Conservation (phyloP, 371 early-diverging fungal genomes). For the Zopfochytrium polystomum region DNA sequence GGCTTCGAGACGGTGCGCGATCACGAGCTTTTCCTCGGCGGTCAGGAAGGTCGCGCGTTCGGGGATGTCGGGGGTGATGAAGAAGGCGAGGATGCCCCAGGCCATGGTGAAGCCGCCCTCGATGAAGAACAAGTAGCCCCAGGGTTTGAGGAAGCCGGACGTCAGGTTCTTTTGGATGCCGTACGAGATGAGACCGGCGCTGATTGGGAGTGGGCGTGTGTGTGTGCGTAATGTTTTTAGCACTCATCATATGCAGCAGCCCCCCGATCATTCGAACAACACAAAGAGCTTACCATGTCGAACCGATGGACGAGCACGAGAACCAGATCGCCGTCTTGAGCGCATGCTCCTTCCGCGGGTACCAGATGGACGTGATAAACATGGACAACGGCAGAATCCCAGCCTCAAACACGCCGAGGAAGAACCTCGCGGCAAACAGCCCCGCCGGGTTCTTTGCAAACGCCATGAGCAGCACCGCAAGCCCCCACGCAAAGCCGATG, state of each 20-base stretch:
- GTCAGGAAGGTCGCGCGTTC: slow-evolving; percentile 20
- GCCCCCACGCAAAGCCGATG: slow-evolving; percentile 17
- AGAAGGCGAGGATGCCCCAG: slow-evolving; percentile 15
- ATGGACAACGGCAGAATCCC: slow-evolving; percentile 13
- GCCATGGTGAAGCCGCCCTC: slow-evolving; percentile 23
- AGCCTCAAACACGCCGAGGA: slow-evolving; percentile 15
- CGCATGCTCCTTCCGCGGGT: slow-evolving; percentile 12
- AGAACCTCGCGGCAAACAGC: slow-evolving; percentile 4
- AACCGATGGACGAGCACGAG: slow-evolving; percentile 9
- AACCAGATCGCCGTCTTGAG: slow-evolving; percentile 16
- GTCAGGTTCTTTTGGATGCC: slow-evolving; percentile 11
- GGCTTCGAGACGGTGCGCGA: slow-evolving; percentile 18
- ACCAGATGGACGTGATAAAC: slow-evolving; percentile 16
- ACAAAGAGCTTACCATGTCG: background rate
- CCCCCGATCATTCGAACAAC: too few relatives aligned
- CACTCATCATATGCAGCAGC: too few relatives aligned
- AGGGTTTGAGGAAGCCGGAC: background rate
- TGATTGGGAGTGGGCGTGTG: too few relatives aligned
- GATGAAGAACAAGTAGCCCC: slow-evolving; percentile 23
- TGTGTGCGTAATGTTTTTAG: too few relatives aligned
- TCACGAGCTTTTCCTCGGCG: slow-evolving; percentile 17
- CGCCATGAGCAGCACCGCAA: slow-evolving; percentile 3
- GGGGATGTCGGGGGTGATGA: slow-evolving; percentile 21
- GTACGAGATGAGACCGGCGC: slow-evolving; percentile 10
- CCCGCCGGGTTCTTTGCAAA: slow-evolving; percentile 1